Evolutionary conservation across 805 yeast genomes (phyloP), one percentile per base, ranked within the genome.

Genomic region (Metschnikowia arizonensis): DNA sequence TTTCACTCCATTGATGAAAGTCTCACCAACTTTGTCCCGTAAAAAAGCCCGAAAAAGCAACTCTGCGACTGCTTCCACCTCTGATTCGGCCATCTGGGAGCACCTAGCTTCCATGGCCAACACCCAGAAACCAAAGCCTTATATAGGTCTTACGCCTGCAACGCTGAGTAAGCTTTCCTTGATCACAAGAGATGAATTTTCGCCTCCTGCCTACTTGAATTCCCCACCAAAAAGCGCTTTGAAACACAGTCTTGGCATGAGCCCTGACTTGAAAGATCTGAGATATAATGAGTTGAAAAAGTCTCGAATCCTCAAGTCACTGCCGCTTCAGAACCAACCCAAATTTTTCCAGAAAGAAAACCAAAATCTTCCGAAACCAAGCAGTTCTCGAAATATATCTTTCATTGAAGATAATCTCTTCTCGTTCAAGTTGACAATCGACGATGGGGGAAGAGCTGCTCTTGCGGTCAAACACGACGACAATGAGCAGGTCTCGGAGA

Each of bases 1-100:
- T 36, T 70, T 62, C 57, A 70, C 72, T 6, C 74, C 76, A 2
- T 51, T 71, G 44, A 69, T 72, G 74, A 62, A 68, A 54, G 75
- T 72, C 7, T 58, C 64, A 25, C 73, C 73, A 15, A 39, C 62
- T 28, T 32, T 42, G 12, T 44, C 21, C 19, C 50, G 50, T 19
- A 42, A 40, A 34, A 44, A 37, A 33, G 44, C 49, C 32, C 36
- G 52, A 25, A 48, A 45, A 15, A 7, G 11, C 23, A 39, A 29
- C 29, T 21, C 15, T 4, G 35, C 28, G 26, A 21, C 29, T 17
- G 30, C 29, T 3, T 21, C 35, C 7, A 31, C 34, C 18, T 31
- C 15, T 23, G 37, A n/a, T 11, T 39, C 36, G 24, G 43, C 53
- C 31, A 14, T 45, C 18, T 37, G 40, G 40, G 40, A 37, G 25